These are phyloP conservation scores for Hygrophorus pudorinus DNA, from an alignment of 768 basidiomycete species.

Conservation along the genomic window DNA sequence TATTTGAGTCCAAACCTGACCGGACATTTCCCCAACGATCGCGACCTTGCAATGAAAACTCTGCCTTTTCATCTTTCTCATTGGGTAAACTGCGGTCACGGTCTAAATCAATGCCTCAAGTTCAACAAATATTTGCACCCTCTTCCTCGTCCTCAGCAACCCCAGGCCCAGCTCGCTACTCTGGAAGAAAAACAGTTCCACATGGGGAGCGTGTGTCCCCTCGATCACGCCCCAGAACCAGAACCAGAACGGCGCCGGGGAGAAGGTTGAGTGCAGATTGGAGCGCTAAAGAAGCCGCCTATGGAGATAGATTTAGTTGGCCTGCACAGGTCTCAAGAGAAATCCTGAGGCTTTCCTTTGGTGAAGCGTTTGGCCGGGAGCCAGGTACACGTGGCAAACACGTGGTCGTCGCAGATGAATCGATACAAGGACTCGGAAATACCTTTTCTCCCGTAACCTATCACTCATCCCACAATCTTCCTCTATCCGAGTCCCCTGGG, in stretches of 20 bases:
- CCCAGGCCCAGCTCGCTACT: neutral
- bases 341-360: slow-evolving; percentile 40
- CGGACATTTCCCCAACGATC: slow-evolving; percentile 5
- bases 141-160: neutral
- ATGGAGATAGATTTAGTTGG: slow-evolving; percentile 36
- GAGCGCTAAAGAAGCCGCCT: slow-evolving; percentile 36
- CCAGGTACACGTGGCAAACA: neutral
- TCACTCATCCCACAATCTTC: slow-evolving; percentile 12
- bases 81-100: neutral
- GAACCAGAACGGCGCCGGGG: neutral
- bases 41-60: neutral
- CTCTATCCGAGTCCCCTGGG: slow-evolving; percentile 17
- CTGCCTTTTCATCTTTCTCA: slow-evolving; percentile 2
- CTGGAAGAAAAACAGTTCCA: neutral
- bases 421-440: too few relatives aligned
- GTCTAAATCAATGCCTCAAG: neutral
- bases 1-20: neutral
- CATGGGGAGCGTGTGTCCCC: too few relatives aligned
- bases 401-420: neutral
- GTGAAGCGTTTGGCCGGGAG: slow-evolving; percentile 9
- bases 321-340: slow-evolving; percentile 49
- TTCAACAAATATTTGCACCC: slow-evolving; percentile 3
- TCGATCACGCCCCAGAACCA: neutral
- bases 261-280: slow-evolving; percentile 40
- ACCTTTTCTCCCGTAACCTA: slow-evolving; percentile 13